Percentiles rank a stretch among this genome's conserved stretches.
These are phyloP conservation scores for Pleurotus tuber-regium DNA, from an alignment of 768 basidiomycete genomes.

Conservation along the genomic window DNA sequence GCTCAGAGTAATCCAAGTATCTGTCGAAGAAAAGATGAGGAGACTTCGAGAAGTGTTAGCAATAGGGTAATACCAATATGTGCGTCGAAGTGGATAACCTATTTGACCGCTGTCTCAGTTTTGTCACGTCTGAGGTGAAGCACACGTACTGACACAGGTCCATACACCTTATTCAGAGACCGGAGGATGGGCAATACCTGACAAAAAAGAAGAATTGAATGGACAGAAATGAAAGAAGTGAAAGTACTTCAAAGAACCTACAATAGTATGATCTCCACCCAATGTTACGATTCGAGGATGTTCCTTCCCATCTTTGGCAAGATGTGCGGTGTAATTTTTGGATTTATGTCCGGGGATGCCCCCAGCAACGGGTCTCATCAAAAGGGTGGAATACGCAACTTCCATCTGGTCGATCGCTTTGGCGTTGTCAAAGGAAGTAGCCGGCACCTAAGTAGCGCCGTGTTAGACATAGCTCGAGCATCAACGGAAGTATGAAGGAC, in stretches of 20 bases:
- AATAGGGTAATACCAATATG: slow-evolving; percentile 47
- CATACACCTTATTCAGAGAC: slow-evolving; percentile 63
- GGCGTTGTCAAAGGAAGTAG: slow-evolving; percentile 53
- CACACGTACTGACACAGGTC: slow-evolving; percentile 51
- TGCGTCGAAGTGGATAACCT: slow-evolving; percentile 56
- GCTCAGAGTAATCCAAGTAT: slow-evolving; percentile 46
- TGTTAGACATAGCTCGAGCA: neutral
- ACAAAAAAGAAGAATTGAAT: slow-evolving; percentile 43
- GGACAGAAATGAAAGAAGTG: slow-evolving; percentile 52
- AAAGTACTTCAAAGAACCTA: no score
- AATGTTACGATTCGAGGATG: slow-evolving; percentile 64
- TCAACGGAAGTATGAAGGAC: slow-evolving; percentile 11
- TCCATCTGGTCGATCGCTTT: slow-evolving; percentile 68
- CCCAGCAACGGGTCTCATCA: slow-evolving; percentile 42
- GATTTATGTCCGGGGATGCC: slow-evolving; percentile 13
- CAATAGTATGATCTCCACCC: slow-evolving; percentile 76
- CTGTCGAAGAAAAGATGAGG: slow-evolving; percentile 18
- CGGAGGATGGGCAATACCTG: slow-evolving; percentile 64
- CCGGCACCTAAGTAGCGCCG: slow-evolving; percentile 24
- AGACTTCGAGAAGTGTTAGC: slow-evolving; percentile 11
- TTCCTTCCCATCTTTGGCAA: slow-evolving; percentile 52
- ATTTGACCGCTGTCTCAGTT: neutral
- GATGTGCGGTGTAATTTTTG: slow-evolving; percentile 23
- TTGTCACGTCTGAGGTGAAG: neutral
- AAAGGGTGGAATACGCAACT: slow-evolving; percentile 60